Base-by-base conservation (phyloP, 352 stramenopile genomes). In the Thraustochytrium sp. region DNA sequence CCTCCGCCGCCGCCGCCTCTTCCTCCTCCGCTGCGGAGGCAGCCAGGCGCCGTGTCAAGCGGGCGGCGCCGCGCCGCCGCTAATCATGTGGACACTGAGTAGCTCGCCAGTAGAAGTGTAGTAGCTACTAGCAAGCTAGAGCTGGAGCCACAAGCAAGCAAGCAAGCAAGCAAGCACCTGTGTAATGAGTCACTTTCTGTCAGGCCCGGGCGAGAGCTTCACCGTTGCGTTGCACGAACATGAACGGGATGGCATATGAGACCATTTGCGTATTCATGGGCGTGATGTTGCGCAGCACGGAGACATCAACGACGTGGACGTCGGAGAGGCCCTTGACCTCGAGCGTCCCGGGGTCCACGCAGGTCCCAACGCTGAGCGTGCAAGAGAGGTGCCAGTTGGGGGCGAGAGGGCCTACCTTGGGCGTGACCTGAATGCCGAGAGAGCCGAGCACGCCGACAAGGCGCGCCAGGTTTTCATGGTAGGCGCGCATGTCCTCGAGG, bases 181-280 rank as follows among this genome's bases (percentile, higher is more conserved):
- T n/a, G n/a, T n/a, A n/a, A n/a, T n/a, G n/a, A n/a, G n/a, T n/a
- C n/a, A n/a, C n/a, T n/a, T n/a, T n/a, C n/a, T n/a, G n/a, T n/a
- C n/a, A n/a, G n/a, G n/a, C n/a, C 31, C 31, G n/a, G 5, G 5
- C 5, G 23, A 63, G 54, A 13, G 8, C 54, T 8, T 8, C 34
- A n/a, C 59, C 59, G 21, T 44, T 44, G 26, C 53, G 18, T 31
- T 75, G 36, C 11, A 54, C 1, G n/a, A 75, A 16, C 38, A 55
- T 11, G 37, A 75, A 80, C 1, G 68, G 48, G 21, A 80, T 72
- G 1, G 40, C 31, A 31, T 80, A 80, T 11, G 68, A 80, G 1
- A 80, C 21, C 38, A 80, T 80, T 34, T 80, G 68, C 68, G 68
- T 80, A 26, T 80, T 80, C 68, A 80, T 80, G 8, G 68, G 68